Evolutionary conservation across 2,329 filamentous ascomycete species (phyloP).

Genomic region (Colletotrichum sp.): DNA sequence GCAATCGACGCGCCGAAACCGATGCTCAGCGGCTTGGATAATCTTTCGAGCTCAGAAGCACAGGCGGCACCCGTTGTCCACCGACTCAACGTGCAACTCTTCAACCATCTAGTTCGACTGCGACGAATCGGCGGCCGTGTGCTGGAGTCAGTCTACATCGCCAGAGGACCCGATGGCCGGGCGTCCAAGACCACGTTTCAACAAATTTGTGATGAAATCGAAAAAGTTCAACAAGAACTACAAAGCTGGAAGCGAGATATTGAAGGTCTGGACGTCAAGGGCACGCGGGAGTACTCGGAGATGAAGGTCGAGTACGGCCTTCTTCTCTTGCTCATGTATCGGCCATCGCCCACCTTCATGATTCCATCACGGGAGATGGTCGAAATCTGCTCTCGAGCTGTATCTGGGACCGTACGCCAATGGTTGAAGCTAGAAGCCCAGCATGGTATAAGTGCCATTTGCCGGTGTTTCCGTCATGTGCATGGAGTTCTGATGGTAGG

Average conservation of each 20-base stretch:
- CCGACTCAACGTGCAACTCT: slow-evolving; percentile 15
- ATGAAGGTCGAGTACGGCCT: slow-evolving; percentile 28
- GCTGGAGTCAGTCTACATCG: slow-evolving; percentile 29
- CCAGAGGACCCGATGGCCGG: slow-evolving; percentile 24
- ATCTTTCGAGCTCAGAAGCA: slow-evolving; percentile 13
- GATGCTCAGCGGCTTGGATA: slow-evolving; percentile 13
- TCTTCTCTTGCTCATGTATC: slow-evolving; percentile 24
- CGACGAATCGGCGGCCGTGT: slow-evolving; percentile 26
- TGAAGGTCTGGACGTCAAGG: slow-evolving; percentile 20
- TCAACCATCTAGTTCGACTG: slow-evolving; percentile 19
- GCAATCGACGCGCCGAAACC: slow-evolving; percentile 26
- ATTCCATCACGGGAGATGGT: slow-evolving; percentile 27
- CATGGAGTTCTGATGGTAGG: slow-evolving; percentile 26
- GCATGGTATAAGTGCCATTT: slow-evolving; percentile 23
- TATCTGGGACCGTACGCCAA: slow-evolving; percentile 23
- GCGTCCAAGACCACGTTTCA: slow-evolving; percentile 25
- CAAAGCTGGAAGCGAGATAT: slow-evolving; percentile 25
- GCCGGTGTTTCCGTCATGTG: slow-evolving; percentile 24
- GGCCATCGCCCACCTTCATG: slow-evolving; percentile 29
- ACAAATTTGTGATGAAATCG: slow-evolving; percentile 24
- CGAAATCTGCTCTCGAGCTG: slow-evolving; percentile 24
- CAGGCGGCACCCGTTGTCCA: slow-evolving; percentile 15
- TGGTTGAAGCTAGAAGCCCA: slow-evolving; percentile 22
- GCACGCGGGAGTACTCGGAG: slow-evolving; percentile 26
- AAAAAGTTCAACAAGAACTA: slow-evolving; percentile 20